phyloP scores from a whole-genome alignment of 2,329 filamentous ascomycete species.

The Alternaria longipes region DNA sequence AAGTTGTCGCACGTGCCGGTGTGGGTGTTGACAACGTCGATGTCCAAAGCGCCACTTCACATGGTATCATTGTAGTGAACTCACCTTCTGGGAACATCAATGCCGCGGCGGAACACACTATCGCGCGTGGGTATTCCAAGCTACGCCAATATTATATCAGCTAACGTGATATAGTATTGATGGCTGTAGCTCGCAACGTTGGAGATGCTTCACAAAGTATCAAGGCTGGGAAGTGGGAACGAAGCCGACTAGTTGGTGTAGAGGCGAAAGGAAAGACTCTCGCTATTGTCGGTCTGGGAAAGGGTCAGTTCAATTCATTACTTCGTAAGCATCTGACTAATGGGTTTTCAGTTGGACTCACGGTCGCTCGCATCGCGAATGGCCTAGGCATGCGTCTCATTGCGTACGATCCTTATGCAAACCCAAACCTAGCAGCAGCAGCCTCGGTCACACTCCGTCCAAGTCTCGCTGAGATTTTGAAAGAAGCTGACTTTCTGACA shows the following conservation, averaged over 20 bases:
- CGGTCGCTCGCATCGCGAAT: constrained; percentile 80
- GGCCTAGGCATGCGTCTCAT: constrained; percentile 79
- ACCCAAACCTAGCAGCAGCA: constrained; percentile 72
- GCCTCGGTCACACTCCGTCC: constrained; percentile 72
- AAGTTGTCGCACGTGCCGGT: constrained; percentile 81
- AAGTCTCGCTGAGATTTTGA: constrained; percentile 68
- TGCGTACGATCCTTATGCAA: constrained; percentile 81
- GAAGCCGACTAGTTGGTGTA: constrained; percentile 76
- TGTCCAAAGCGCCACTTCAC: constrained; percentile 73
- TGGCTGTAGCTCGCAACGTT: constrained; percentile 78
- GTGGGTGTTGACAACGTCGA: constrained; percentile 85
- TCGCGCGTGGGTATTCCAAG: constrained; percentile 57
- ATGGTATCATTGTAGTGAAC: constrained; percentile 83
- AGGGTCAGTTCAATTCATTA: constrained; percentile 59
- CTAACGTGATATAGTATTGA: constrained; percentile 62
- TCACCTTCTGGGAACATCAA: constrained; percentile 81
- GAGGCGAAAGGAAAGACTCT: constrained; percentile 81
- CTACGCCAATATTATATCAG: not conserved
- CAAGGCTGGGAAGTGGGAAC: constrained; percentile 78
- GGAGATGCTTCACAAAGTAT: constrained; percentile 74
- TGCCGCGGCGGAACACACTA: constrained; percentile 80
- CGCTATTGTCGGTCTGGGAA: constrained; percentile 81
- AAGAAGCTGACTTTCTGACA: constrained; percentile 77
- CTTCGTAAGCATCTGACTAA: constrained; percentile 10
- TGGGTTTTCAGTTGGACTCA: constrained; percentile 69